Conservation (phyloP, 805 yeast species). For the Teunomyces kruisii region DNA sequence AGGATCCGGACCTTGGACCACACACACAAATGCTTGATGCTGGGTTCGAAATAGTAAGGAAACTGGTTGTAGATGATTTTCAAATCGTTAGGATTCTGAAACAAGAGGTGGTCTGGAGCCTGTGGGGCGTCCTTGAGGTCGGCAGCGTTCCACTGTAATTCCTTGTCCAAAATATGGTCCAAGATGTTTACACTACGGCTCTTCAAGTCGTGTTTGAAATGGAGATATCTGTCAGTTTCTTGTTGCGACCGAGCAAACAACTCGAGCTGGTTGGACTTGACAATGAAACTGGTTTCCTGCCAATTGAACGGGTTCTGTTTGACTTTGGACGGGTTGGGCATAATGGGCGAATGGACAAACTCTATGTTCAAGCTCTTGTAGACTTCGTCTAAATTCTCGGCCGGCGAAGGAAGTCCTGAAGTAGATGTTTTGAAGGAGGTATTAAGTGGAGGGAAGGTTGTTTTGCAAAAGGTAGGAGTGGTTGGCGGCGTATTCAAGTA, state of each 20-base stretch:
- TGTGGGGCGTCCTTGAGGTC: slow-evolving; percentile 25
- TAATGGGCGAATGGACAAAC: slow-evolving; percentile 29
- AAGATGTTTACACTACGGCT: slow-evolving; percentile 40
- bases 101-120: slow-evolving; percentile 41
- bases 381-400: slow-evolving; percentile 9
- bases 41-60: slow-evolving; percentile 59
- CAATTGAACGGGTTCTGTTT: slow-evolving; percentile 45
- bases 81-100: slow-evolving; percentile 42
- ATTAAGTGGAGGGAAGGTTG: slow-evolving; percentile 2
- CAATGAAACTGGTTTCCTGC: slow-evolving; percentile 39
- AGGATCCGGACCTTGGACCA: slow-evolving; percentile 65
- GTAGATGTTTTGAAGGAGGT: not conserved
- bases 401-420: slow-evolving; percentile 1
- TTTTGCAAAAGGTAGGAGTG: slow-evolving; percentile 8
- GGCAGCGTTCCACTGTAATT: slow-evolving; percentile 50
- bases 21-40: slow-evolving; percentile 57
- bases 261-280: slow-evolving; percentile 44
- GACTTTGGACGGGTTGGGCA: slow-evolving; percentile 40
- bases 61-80: slow-evolving; percentile 57
- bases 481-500: slow-evolving; percentile 15
- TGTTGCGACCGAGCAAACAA: slow-evolving; percentile 48
- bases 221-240: slow-evolving; percentile 43
- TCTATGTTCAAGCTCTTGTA: slow-evolving; percentile 15
- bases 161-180: slow-evolving; percentile 46
- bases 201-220: slow-evolving; percentile 43